These are phyloP conservation scores for Sugiyamaella castrensis DNA, from an alignment of 1,139 yeast genomes.

Conservation along the genomic window DNA sequence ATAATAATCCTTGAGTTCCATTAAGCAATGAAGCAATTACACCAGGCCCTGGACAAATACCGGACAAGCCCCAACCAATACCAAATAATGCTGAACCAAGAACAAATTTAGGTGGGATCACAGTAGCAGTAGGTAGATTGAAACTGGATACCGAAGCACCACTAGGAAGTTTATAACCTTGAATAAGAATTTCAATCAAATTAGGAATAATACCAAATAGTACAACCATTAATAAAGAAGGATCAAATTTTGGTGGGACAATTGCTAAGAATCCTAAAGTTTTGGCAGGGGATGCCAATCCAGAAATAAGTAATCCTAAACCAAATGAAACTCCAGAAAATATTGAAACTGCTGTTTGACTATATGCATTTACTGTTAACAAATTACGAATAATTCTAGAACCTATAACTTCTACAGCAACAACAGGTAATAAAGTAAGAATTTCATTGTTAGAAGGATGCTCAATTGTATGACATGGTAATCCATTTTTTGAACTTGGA, in stretches of 20 bases:
- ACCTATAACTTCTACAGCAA: slow-evolving; percentile 14
- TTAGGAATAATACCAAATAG: slow-evolving; percentile 46
- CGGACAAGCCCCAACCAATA: slow-evolving; percentile 48
- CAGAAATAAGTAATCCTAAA: slow-evolving; percentile 44
- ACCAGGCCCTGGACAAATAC: slow-evolving; percentile 51
- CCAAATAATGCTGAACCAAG: slow-evolving; percentile 45
- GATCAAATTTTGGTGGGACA: slow-evolving; percentile 42
- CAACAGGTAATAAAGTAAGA: slow-evolving; percentile 14
- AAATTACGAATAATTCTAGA: slow-evolving; percentile 19
- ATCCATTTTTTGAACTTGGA: slow-evolving; percentile 19
- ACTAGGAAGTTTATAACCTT: slow-evolving; percentile 19
- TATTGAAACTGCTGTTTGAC: slow-evolving; percentile 33
- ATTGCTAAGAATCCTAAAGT: slow-evolving; percentile 47
- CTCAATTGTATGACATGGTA: slow-evolving; percentile 21
- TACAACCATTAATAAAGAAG: slow-evolving; percentile 45
- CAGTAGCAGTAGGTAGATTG: slow-evolving; percentile 28
- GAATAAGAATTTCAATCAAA: slow-evolving; percentile 25
- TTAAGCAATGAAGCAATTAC: slow-evolving; percentile 28
- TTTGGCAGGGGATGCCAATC: slow-evolving; percentile 45
- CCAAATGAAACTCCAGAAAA: slow-evolving; percentile 45
- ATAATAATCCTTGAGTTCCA: slow-evolving; percentile 26
- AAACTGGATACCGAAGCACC: slow-evolving; percentile 24
- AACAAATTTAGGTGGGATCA: slow-evolving; percentile 33
- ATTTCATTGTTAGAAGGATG: slow-evolving; percentile 21
- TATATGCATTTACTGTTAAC: slow-evolving; percentile 12